Percentiles rank a stretch among this genome's conserved stretches.
Conservation (phyloP, 495 filamentous ascomycete species). For the Aspergillus ostianus region DNA sequence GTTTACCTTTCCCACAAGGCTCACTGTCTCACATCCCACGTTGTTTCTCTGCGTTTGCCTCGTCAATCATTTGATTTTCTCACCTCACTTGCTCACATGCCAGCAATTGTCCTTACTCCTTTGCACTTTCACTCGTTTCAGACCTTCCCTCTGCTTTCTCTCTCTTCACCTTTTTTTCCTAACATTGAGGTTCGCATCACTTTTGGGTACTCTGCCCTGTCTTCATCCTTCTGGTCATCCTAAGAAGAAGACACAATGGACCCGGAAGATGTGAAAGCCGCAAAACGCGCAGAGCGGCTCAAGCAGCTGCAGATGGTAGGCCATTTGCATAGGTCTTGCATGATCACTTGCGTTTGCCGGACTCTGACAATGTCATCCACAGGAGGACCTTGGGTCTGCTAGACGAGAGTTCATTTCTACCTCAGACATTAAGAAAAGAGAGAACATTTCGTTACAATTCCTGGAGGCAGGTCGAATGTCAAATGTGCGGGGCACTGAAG, state of each 20-base stretch:
- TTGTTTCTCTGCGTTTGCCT: not conserved
- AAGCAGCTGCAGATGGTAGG: conserved; percentile 33
- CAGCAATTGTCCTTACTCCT: not conserved
- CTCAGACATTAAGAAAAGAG: conserved; percentile 14
- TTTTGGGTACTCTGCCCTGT: too few species aligned
- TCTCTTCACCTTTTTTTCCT: not conserved
- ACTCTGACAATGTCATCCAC: conserved; percentile 1
- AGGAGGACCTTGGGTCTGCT: conserved; percentile 37
- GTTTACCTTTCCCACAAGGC: not conserved
- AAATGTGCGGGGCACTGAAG: conserved; percentile 23
- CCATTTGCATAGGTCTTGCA: not conserved
- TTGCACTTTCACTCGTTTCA: not conserved
- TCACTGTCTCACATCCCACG: not conserved
- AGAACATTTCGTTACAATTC: conserved; percentile 11
- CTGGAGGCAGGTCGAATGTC: conserved; percentile 25
- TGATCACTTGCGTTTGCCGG: not conserved
- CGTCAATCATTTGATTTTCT: not conserved
- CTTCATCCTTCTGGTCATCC: too few species aligned
- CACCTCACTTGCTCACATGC: not conserved
- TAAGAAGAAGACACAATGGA: conserved; percentile 7
- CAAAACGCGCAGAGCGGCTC: conserved; percentile 18
- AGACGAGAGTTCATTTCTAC: conserved; percentile 36
- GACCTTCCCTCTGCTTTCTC: not conserved
- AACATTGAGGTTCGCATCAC: not conserved
- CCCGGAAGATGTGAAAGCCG: not conserved